Evolutionary conservation across 345 rosid species (phyloP).

Genomic region (Hibiscus mutabilis): DNA sequence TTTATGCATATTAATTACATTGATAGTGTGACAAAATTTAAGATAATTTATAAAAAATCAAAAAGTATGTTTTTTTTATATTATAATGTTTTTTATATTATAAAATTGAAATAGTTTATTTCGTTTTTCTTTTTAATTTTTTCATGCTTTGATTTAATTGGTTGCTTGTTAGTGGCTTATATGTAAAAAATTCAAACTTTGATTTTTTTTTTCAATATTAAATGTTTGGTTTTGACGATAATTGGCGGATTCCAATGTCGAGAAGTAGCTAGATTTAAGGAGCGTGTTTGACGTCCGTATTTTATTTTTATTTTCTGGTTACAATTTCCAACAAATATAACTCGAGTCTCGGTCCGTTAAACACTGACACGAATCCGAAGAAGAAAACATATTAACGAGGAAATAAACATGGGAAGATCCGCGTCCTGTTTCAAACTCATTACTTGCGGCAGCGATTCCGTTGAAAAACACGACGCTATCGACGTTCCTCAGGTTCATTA

Average conservation of each 20-base stretch:
- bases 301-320: constrained; percentile 7
- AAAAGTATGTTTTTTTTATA: too few species aligned
- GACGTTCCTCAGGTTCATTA: constrained; percentile 36
- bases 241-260: constrained; percentile 38
- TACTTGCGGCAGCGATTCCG: constrained; percentile 50
- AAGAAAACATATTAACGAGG: constrained; percentile 9
- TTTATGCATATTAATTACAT: too few species aligned
- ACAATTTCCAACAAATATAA: constrained; percentile 39
- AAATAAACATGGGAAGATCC: constrained; percentile 28
- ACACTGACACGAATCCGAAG: background rate
- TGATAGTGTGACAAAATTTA: too few species aligned
- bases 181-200: background rate
- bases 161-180: too few species aligned
- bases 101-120: too few species aligned
- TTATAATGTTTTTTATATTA: too few species aligned
- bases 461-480: constrained; percentile 29
- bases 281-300: constrained; percentile 41
- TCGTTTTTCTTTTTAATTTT: too few species aligned
- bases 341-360: constrained; percentile 1
- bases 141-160: too few species aligned
- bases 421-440: constrained; percentile 56
- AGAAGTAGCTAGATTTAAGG: constrained; percentile 25
- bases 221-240: background rate
- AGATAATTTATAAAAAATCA: too few species aligned
- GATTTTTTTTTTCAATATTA: background rate